Evolutionary conservation across 2,329 filamentous ascomycete genomes (phyloP).

Genomic region (Scorias spongiosa): DNA sequence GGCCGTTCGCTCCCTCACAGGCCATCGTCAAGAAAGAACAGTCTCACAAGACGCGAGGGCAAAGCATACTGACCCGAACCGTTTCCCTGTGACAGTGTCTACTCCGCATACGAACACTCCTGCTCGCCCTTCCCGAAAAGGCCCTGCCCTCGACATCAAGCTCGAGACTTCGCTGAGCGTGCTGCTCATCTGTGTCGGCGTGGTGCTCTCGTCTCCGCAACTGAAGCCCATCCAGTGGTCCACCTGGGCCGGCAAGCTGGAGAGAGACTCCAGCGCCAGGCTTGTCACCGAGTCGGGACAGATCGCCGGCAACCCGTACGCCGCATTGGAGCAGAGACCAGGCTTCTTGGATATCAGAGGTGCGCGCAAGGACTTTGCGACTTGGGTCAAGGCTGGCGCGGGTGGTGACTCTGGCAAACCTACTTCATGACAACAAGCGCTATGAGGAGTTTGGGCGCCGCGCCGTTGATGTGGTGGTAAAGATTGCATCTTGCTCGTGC

Average conservation of each 20-base stretch:
- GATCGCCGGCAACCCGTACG: constrained; percentile 68
- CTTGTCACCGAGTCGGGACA: constrained; percentile 47
- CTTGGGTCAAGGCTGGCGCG: constrained; percentile 42
- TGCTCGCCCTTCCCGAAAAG: constrained; percentile 35
- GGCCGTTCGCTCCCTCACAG: background rate
- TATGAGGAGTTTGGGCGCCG: too few relatives aligned
- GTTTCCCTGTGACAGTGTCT: constrained; percentile 48
- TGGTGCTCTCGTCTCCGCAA: constrained; percentile 62
- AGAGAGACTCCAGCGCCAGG: constrained; percentile 45
- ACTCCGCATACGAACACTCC: constrained; percentile 90
- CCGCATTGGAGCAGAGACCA: constrained; percentile 59
- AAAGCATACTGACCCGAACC: constrained; percentile 2
- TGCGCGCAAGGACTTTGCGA: constrained; percentile 60
- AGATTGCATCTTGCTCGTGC: too few relatives aligned
- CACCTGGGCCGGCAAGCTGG: constrained; percentile 70
- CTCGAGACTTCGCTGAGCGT: constrained; percentile 74
- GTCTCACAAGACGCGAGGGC: too few relatives aligned
- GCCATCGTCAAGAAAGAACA: background rate
- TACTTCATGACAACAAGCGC: too few relatives aligned
- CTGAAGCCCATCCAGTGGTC: constrained; percentile 76
- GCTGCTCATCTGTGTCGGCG: constrained; percentile 63
- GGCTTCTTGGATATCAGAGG: constrained; percentile 76
- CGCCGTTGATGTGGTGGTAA: too few relatives aligned
- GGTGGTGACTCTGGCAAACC: background rate
- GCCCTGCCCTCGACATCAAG: constrained; percentile 63